Conservation (phyloP, 2,329 filamentous ascomycete species). For the Cordyceps fumosorosea region DNA sequence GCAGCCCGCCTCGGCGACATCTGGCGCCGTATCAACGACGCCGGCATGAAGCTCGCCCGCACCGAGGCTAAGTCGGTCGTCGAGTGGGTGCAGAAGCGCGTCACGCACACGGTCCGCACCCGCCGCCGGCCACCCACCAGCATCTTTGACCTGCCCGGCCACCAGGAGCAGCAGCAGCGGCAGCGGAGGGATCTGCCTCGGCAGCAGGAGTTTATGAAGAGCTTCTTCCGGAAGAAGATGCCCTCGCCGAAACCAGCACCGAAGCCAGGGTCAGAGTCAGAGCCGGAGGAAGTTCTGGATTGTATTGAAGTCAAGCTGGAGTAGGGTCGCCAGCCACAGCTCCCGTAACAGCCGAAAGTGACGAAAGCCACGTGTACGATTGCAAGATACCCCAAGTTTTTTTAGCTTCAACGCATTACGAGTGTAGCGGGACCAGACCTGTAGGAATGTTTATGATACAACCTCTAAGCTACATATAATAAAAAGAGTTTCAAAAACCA, state of each 20-base stretch:
- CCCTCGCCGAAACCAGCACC: neutral
- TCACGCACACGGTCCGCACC: constrained; percentile 65
- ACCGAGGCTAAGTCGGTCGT: constrained; percentile 72
- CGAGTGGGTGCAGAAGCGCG: constrained; percentile 66
- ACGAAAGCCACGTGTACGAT: neutral
- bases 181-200: constrained; percentile 26
- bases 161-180: constrained; percentile 34
- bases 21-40: constrained; percentile 61
- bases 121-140: constrained; percentile 47
- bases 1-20: constrained; percentile 51
- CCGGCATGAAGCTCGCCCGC: constrained; percentile 63
- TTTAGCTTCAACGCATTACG: neutral
- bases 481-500: constrained; percentile 16
- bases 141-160: constrained; percentile 37
- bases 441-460: constrained; percentile 26
- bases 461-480: constrained; percentile 27
- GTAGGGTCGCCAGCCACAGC: neutral
- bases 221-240: constrained; percentile 31
- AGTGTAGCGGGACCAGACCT: constrained; percentile 4
- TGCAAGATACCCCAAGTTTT: neutral
- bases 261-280: neutral
- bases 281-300: constrained; percentile 8
- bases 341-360: neutral
- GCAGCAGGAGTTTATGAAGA: constrained; percentile 45
- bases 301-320: constrained; percentile 18